Base-by-base conservation (phyloP, 1,284 basidiomycete genomes). In the Mycocalia duriaeana region DNA sequence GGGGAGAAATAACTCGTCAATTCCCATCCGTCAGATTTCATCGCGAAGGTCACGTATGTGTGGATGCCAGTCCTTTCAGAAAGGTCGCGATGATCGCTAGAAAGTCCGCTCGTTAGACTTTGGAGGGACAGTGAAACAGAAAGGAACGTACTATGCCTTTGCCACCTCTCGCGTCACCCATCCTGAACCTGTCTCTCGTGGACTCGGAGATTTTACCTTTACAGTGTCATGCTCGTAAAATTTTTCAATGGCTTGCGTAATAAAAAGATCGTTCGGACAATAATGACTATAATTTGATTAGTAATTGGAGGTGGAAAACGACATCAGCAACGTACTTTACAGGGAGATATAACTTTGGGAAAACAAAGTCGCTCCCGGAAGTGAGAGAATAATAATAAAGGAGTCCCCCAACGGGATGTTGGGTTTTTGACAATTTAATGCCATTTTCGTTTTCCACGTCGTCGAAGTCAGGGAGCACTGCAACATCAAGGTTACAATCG, bases 1-100 rank as follows among this genome's bases (percentile, higher is more conserved):
- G 62, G 61, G 5, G 62, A 63, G 50, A 63, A 64, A 44, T 64
- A 64, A 40, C 48, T 62, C 13, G 62, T 64, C 22, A 64, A 26
- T 42, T 64, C 62, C 56, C 57, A 62, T 8, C 59, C 61, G 23
- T 57, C 53, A 43, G 58, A 56, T 49, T 64, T 64, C 4, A 60
- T 37, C 13, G 57, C 62, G 39, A 62, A 56, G 3, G 62, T 63
- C 19, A 64, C 57, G 28, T 63, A 62, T 14, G 60, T 62, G 48
- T 61, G 58, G 22, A 62, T 62, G 6, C 62, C 62, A 18, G 52
- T 50, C 25, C 48, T 49, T 23, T 53, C 44, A n/a, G 50, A 45
- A 8, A 64, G 49, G 14, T 37, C 22, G 28, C 62, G 60, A 46
- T 63, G 61, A 26, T 56, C 54, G 39, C 62, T 64, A 38, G 4